Evolutionary conservation across 176 grass and related monocot species (phyloP), one percentile per base, ranked within the genome.

Genomic region (Carex myosuroides): DNA sequence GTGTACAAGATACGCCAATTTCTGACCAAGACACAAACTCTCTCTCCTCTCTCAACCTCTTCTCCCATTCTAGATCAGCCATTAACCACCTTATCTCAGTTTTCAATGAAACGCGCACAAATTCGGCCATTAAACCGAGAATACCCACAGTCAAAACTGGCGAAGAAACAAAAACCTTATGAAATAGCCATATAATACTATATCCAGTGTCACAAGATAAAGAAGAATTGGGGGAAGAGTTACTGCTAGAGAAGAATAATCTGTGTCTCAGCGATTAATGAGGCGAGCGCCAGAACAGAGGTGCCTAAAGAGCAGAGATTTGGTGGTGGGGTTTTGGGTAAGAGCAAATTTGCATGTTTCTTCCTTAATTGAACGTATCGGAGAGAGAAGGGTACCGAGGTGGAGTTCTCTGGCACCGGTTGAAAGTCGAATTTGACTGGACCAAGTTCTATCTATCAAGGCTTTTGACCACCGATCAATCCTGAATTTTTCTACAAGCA

Each of bases 11-110:
- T 71, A 68, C 89, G 84, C 92, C 92, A 64, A 97, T 82, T 66
- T 88, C 85, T 70, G 80, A 78, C 94, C 92, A 97, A 26, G 85
- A 85, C 70, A 79, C 85, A 65, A 79, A 87, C 66, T 89, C 84
- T 64, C 80, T 26, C 72, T 84, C 85, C 14, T 82, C 67, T 20
- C 52, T 61, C 33, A 61, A 79, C 44, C 88, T 72, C 83, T 81
- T 70, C 54, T 84, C 72, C 64, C 79, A 48, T 9, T 79, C 86
- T 59, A 84, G 79, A 58, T 46, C 16, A 6, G 73, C 79, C 6
- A 82, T 62, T 50, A 63, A 20, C 63, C 82, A 78, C 22, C 37
- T 33, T 26, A 69, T 78, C 67, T 78, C 78, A 39, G 12, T 82
- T 66, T 78, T 18, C 69, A 48, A 18, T 13, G 88, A 57, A 26